Base-by-base conservation (phyloP, 306 rosid genomes). In the Vigna hirtella region DNA sequence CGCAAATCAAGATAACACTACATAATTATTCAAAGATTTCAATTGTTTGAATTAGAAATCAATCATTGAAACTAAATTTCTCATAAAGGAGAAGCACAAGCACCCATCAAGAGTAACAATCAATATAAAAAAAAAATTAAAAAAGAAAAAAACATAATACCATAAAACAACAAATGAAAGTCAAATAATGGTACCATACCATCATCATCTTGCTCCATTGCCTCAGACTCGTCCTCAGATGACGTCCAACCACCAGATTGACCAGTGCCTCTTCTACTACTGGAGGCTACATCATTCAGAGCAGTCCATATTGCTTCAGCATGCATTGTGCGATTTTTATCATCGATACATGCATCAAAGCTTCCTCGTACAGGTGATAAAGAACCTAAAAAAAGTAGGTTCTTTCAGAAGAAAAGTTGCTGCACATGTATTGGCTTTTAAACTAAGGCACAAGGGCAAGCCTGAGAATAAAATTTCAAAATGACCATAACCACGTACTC, bases 221-320 rank as follows among this genome's bases (percentile, higher is more conserved):
- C 82, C 78, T 92, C 99, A 47, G 76, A 85, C 79, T 96, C 99
- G 79, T 96, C 99, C 81, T 96, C 99, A 20, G 98, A 93, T 45
- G 98, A 91, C 13, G 90, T 82, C 99, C 99, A 96, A 74, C 98
- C 95, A 81, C 90, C 71, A 28, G 90, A 82, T 80, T 73, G 84
- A 17, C 68, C 78, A 20, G 36, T 13, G 61, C 77, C 83, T 32
- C 82, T 85, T 66, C 68, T 80, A 82, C 99, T 90, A 69, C 97
- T 87, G 58, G 98, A 90, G 68, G 96, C 93, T 79, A 81, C 93
- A 45, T 93, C 98, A 79, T 49, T 83, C 87, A 93, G 83, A 50
- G 98, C 99, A 76, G 83, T 85, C 76, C 93, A 83, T 82, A 95
- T 93, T 74, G 94, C 97, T 68, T 96, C 98, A 17, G 92, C 98